Evolutionary conservation across 2,329 filamentous ascomycete genomes (phyloP).

Genomic region (Fusarium fracticaudum): DNA sequence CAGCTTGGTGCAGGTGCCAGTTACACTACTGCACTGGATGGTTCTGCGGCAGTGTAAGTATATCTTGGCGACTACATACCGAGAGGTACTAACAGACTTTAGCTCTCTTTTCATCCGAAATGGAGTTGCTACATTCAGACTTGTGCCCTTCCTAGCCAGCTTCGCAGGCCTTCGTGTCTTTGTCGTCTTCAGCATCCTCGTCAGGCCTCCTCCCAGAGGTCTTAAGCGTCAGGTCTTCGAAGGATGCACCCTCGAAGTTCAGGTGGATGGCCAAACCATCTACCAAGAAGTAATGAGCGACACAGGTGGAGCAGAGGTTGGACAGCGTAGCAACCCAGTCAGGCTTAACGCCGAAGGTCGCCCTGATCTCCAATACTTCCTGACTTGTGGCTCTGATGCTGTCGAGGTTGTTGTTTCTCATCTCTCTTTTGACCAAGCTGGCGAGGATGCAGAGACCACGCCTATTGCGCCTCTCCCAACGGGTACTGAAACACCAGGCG

Average conservation of each 20-base stretch:
- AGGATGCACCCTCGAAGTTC: constrained; percentile 5
- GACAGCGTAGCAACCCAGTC: neutral
- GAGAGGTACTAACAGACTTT: neutral
- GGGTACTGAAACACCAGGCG: neutral
- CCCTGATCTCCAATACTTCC: neutral
- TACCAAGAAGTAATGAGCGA: neutral
- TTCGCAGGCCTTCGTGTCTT: neutral
- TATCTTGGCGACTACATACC: rapidly evolving
- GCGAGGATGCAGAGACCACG: constrained; percentile 47
- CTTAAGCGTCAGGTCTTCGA: constrained; percentile 2
- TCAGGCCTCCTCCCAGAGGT: neutral
- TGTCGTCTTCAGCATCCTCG: constrained; percentile 6
- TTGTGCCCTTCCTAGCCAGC: neutral
- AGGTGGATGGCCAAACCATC: neutral
- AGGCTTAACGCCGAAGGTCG: neutral
- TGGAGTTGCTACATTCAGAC: neutral
- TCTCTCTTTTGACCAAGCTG: neutral
- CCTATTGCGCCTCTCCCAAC: neutral
- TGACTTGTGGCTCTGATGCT: neutral
- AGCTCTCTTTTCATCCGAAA: neutral
- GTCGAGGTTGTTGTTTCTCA: neutral
- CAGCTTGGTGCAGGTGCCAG: neutral
- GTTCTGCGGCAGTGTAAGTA: constrained; percentile 9
- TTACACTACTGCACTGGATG: neutral
- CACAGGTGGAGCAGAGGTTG: neutral